Evolutionary conservation across 148 eudicot species (phyloP).

Genomic region (Silene latifolia): DNA sequence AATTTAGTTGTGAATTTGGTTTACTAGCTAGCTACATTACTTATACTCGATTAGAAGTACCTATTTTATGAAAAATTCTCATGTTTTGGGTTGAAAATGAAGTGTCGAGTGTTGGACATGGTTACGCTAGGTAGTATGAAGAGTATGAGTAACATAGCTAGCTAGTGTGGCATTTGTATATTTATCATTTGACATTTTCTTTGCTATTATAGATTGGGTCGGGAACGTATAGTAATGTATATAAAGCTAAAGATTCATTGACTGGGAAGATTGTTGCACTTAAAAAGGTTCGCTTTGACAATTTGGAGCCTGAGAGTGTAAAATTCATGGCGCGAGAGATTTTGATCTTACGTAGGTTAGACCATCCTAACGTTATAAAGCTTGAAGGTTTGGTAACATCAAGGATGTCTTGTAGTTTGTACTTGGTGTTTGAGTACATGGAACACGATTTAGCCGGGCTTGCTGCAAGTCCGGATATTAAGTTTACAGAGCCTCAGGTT

Average conservation of each 20-base stretch:
- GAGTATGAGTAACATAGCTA: no score
- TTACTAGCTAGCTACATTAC: neutral
- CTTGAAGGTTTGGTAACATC: conserved; percentile 93
- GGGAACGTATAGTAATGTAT: conserved; percentile 96
- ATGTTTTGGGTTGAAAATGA: no score
- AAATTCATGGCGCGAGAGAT: conserved; percentile 94
- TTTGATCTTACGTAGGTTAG: conserved; percentile 72
- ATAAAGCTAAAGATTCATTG: conserved; percentile 80
- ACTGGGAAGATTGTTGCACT: conserved; percentile 87
- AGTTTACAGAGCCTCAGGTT: conserved; percentile 87
- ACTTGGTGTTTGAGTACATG: conserved; percentile 90
- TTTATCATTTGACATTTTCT: conserved; percentile 12
- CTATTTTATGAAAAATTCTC: no score
- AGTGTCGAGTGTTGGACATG: no score
- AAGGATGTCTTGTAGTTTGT: conserved; percentile 93
- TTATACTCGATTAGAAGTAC: neutral
- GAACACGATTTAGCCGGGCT: conserved; percentile 96
- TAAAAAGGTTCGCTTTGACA: conserved; percentile 91
- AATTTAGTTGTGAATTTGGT: neutral
- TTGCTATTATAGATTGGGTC: conserved; percentile 63
- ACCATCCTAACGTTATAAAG: conserved; percentile 87
- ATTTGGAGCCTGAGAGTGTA: conserved; percentile 93
- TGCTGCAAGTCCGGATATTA: conserved; percentile 83
- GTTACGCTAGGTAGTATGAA: no score
- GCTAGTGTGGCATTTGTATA: neutral